Conservation (phyloP, 225 moss, liverwort and hornwort genomes). For the Polytrichum commune region DNA sequence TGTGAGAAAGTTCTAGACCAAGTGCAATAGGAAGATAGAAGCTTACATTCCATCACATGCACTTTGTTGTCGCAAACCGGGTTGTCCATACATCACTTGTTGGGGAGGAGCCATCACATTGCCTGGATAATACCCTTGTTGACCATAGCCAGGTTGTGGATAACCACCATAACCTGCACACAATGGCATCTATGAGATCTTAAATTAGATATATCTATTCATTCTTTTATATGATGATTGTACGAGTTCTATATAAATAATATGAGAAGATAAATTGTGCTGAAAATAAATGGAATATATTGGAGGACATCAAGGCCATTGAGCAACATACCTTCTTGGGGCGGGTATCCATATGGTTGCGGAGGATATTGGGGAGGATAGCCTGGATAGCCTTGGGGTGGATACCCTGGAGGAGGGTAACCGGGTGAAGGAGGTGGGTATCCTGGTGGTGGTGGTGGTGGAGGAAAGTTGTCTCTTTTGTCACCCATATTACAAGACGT, state of each 20-base stretch:
- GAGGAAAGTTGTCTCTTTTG: too few relatives aligned
- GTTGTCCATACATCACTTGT: conserved; percentile 2
- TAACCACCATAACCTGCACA: background rate
- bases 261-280: too few relatives aligned
- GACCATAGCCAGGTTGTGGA: background rate
- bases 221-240: too few relatives aligned
- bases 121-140: background rate
- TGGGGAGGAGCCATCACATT: conserved; percentile 3
- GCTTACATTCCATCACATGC: background rate
- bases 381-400: background rate
- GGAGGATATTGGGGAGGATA: background rate
- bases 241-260: too few relatives aligned
- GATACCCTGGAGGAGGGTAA: background rate
- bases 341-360: background rate
- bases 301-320: background rate
- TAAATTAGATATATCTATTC: too few relatives aligned
- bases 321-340: background rate
- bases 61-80: background rate
- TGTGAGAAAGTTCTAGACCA: too few relatives aligned
- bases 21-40: too few relatives aligned
- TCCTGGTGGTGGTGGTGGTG: background rate
- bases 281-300: background rate
- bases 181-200: background rate
- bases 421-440: background rate
- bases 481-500: too few relatives aligned